Conservation (phyloP, 345 rosid genomes). For the Bretschneidera sinensis region DNA sequence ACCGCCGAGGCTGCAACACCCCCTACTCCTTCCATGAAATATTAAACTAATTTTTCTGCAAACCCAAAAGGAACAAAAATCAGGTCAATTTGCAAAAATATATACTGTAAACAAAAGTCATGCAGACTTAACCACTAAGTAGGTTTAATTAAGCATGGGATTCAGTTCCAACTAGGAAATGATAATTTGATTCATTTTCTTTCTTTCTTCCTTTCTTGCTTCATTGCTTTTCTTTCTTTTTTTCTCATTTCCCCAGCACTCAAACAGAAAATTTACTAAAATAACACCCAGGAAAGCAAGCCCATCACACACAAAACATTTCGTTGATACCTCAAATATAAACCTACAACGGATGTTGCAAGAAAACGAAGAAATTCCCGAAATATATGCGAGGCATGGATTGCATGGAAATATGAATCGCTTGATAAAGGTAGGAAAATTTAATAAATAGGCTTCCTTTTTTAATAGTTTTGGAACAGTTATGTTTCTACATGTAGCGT, state of each 20-base stretch:
- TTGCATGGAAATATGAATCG: not conserved
- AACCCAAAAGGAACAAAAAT: no score
- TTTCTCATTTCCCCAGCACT: not conserved
- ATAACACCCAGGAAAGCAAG: not conserved
- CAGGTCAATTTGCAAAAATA: not conserved
- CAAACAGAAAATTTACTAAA: not conserved
- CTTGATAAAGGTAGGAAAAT: not conserved
- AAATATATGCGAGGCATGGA: not conserved
- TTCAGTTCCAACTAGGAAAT: no score
- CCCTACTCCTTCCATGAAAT: slow-evolving; percentile 36
- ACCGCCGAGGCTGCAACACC: slow-evolving; percentile 26
- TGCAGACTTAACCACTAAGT: not conserved
- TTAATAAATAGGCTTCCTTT: no score
- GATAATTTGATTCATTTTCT: no score
- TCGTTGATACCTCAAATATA: not conserved
- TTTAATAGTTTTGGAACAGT: no score
- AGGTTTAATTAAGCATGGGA: not conserved
- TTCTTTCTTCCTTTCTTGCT: not conserved
- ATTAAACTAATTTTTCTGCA: not conserved
- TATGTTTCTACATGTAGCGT: no score
- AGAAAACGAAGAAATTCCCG: no score
- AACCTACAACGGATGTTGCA: not conserved
- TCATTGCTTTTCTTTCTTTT: not conserved
- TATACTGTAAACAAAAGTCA: not conserved
- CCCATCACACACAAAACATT: not conserved